Evolutionary conservation across 345 rosid species (phyloP).

Genomic region (Psidium guajava): DNA sequence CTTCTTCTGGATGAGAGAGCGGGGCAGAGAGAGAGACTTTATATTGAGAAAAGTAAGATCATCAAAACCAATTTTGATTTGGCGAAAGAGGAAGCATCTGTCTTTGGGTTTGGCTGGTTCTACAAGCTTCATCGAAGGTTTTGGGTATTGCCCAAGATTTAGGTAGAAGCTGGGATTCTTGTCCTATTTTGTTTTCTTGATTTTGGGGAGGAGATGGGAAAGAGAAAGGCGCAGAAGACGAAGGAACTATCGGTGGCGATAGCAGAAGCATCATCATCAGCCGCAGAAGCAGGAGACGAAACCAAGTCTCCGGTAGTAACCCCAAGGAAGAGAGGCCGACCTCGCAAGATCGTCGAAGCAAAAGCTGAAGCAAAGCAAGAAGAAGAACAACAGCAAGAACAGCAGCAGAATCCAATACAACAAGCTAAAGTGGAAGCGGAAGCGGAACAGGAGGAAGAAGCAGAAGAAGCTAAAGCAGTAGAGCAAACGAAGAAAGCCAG

Average conservation of each 20-base stretch:
- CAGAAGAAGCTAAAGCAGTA: not conserved
- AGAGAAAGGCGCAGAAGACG: slow-evolving; percentile 62
- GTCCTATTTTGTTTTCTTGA: not conserved
- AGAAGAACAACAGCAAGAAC: not conserved
- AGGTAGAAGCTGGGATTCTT: not conserved
- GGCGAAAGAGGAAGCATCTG: not conserved
- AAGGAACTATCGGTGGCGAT: slow-evolving; percentile 56
- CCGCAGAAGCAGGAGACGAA: slow-evolving; percentile 7
- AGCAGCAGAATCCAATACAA: not conserved
- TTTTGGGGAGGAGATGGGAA: slow-evolving; percentile 37
- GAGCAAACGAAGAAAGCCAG: slow-evolving; percentile 24
- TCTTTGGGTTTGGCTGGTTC: not conserved
- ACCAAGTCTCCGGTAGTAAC: slow-evolving; percentile 14
- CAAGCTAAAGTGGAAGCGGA: not conserved
- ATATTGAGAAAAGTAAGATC: not conserved
- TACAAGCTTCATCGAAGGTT: not conserved
- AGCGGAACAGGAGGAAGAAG: slow-evolving; percentile 4
- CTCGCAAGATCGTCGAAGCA: slow-evolving; percentile 50
- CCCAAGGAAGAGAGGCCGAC: slow-evolving; percentile 75
- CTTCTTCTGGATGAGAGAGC: not conserved
- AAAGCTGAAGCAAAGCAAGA: slow-evolving; percentile 16
- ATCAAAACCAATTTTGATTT: not conserved
- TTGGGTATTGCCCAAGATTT: not conserved
- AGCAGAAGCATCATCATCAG: slow-evolving; percentile 48
- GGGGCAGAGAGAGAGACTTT: not conserved